Evolutionary conservation across 768 basidiomycete species (phyloP).

Genomic region (Infundibulicybe gibba): DNA sequence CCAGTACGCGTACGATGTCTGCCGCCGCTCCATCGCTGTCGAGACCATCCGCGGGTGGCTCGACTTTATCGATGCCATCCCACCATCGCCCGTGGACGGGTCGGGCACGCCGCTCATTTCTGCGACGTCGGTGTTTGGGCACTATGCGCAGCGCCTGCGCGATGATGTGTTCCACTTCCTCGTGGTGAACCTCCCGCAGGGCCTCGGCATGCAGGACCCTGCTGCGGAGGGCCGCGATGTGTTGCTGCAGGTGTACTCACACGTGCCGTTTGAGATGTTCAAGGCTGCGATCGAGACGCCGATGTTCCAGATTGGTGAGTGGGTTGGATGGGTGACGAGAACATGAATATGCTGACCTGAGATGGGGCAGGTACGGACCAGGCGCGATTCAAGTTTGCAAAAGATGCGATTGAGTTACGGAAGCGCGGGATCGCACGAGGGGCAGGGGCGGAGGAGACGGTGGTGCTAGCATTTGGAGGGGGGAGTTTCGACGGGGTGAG

Average conservation of each 20-base stretch:
- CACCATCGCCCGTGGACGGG: conserved; percentile 43
- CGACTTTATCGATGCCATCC: conserved; percentile 63
- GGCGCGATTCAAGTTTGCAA: conserved; percentile 87
- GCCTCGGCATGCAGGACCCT: conserved; percentile 46
- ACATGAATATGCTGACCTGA: conserved; percentile 16
- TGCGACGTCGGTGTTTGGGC: conserved; percentile 64
- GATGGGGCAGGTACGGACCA: conserved; percentile 65
- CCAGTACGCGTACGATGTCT: conserved; percentile 73
- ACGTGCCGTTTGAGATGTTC: conserved; percentile 85
- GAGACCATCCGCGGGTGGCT: conserved; percentile 78
- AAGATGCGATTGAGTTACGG: conserved; percentile 80
- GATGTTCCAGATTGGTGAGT: conserved; percentile 72
- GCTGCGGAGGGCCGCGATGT: conserved; percentile 52
- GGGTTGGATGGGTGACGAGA: conserved; percentile 3
- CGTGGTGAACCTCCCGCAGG: conserved; percentile 67
- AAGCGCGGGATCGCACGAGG: conserved; percentile 76
- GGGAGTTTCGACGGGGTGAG: conserved; percentile 56
- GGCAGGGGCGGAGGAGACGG: conserved; percentile 80
- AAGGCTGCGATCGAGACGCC: conserved; percentile 79
- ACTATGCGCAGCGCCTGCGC: conserved; percentile 70
- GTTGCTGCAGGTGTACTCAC: conserved; percentile 70
- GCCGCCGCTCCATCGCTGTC: conserved; percentile 70
- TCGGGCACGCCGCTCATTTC: conserved; percentile 44
- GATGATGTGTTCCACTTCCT: conserved; percentile 81
- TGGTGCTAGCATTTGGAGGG: conserved; percentile 85